Conservation (phyloP, 164 flowering plant species). For the Houttuynia cordata region DNA sequence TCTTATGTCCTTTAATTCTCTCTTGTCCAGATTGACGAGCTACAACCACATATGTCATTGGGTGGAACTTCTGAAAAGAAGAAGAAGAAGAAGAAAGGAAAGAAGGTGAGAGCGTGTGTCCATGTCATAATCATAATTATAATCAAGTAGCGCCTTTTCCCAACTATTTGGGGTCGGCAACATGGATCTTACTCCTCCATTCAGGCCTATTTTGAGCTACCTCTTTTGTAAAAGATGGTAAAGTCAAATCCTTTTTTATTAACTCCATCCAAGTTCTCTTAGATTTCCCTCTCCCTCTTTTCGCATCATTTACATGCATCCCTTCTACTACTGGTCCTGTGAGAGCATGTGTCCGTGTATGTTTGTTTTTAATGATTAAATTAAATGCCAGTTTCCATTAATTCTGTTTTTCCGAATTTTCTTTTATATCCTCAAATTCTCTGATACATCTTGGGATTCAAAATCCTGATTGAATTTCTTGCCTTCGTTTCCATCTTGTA, state of each 20-base stretch:
- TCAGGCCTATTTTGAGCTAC: no score
- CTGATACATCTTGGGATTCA: background rate
- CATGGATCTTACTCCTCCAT: no score
- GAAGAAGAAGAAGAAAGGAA: conserved; percentile 38
- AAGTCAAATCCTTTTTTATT: no score
- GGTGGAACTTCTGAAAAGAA: conserved; percentile 64
- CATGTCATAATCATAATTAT: no score
- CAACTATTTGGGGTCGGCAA: no score
- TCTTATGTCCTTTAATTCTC: background rate
- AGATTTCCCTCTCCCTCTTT: no score
- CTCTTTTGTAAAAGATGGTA: no score
- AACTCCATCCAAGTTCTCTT: no score
- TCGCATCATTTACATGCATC: no score
- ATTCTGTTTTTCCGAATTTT: background rate
- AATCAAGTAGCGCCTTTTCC: no score
- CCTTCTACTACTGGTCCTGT: no score
- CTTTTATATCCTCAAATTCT: background rate
- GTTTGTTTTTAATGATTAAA: background rate
- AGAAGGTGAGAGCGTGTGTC: conserved; percentile 31
- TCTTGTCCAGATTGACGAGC: conserved; percentile 59
- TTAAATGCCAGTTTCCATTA: background rate
- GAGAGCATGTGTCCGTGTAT: background rate
- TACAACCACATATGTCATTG: conserved; percentile 51
- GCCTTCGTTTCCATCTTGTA: background rate
- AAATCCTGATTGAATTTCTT: background rate